A percentile compares a stretch with the other conserved stretches of the same genome.
These are phyloP conservation scores for Podospora tetraspora DNA, from an alignment of 495 filamentous ascomycete species.

Conservation along the genomic window DNA sequence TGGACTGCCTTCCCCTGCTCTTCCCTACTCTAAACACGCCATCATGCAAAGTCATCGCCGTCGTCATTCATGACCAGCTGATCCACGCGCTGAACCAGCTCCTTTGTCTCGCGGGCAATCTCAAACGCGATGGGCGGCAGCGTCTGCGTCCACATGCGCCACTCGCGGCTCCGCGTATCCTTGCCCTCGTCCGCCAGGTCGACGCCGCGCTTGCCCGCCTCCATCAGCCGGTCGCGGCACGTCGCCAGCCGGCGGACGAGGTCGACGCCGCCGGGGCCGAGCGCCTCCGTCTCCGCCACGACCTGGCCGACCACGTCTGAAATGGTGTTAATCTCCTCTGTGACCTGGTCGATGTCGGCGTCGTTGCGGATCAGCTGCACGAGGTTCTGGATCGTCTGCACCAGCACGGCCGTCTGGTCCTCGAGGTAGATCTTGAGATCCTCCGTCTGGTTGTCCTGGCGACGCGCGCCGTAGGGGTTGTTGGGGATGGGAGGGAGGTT, in stretches of 20 bases:
- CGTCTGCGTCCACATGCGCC: slow-evolving; percentile 62
- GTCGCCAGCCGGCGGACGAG: slow-evolving; percentile 57
- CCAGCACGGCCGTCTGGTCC: slow-evolving; percentile 73
- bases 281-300: slow-evolving; percentile 56
- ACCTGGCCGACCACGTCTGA: slow-evolving; percentile 64
- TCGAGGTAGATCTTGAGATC: slow-evolving; percentile 78
- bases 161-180: slow-evolving; percentile 43
- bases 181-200: slow-evolving; percentile 44
- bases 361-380: slow-evolving; percentile 73
- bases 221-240: slow-evolving; percentile 60
- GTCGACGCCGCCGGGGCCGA: slow-evolving; percentile 52
- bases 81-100: slow-evolving; percentile 51
- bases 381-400: slow-evolving; percentile 76
- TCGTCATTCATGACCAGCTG: slow-evolving; percentile 33
- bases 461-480: slow-evolving; percentile 19
- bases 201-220: slow-evolving; percentile 60
- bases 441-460: slow-evolving; percentile 52
- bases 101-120: slow-evolving; percentile 77
- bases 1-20: neutral
- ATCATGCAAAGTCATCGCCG: slow-evolving; percentile 42
- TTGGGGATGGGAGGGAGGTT: slow-evolving; percentile 8
- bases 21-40: neutral
- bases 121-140: slow-evolving; percentile 83
- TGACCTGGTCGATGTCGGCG: slow-evolving; percentile 59
- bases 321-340: slow-evolving; percentile 66